Evolutionary conservation across 2,329 filamentous ascomycete species (phyloP).

Genomic region (Ophidiomyces ophidiicola): DNA sequence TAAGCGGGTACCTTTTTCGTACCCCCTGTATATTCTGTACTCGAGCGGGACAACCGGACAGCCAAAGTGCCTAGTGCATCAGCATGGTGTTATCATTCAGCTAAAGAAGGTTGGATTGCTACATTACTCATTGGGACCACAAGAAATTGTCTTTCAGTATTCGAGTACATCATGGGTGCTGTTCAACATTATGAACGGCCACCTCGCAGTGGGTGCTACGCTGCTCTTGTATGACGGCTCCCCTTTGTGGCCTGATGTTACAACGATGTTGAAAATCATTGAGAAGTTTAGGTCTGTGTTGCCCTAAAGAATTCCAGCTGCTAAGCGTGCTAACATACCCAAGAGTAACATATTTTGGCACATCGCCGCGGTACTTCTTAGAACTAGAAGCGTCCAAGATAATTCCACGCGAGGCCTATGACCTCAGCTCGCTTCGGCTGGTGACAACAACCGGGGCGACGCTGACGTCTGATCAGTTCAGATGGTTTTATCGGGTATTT

Average conservation of each 20-base stretch:
- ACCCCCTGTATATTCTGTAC: conserved; percentile 36
- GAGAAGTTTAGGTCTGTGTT: conserved; percentile 22
- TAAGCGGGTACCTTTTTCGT: conserved; percentile 29
- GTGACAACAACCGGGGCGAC: conserved; percentile 38
- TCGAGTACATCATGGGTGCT: conserved; percentile 38
- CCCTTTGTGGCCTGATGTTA: conserved; percentile 31
- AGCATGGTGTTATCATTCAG: conserved; percentile 34
- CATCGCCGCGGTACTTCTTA: conserved; percentile 35
- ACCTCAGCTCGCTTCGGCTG: conserved; percentile 31
- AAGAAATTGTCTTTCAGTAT: conserved; percentile 36
- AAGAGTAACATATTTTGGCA: conserved; percentile 34
- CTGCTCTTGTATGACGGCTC: conserved; percentile 33
- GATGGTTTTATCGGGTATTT: conserved; percentile 36
- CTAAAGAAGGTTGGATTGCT: conserved; percentile 35
- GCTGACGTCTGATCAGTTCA: conserved; percentile 33
- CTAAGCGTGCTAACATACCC: not conserved
- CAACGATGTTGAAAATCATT: conserved; percentile 27
- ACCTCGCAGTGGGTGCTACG: conserved; percentile 29
- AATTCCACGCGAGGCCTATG: conserved; percentile 27
- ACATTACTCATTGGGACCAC: conserved; percentile 33
- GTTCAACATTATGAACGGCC: conserved; percentile 36
- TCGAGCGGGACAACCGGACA: conserved; percentile 34
- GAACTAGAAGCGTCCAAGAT: conserved; percentile 29
- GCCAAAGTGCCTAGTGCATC: conserved; percentile 38
- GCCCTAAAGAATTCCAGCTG: not conserved